Evolutionary conservation across 2,329 filamentous ascomycete genomes (phyloP), one percentile per base, ranked within the genome.

Genomic region (Verticillium longisporum): DNA sequence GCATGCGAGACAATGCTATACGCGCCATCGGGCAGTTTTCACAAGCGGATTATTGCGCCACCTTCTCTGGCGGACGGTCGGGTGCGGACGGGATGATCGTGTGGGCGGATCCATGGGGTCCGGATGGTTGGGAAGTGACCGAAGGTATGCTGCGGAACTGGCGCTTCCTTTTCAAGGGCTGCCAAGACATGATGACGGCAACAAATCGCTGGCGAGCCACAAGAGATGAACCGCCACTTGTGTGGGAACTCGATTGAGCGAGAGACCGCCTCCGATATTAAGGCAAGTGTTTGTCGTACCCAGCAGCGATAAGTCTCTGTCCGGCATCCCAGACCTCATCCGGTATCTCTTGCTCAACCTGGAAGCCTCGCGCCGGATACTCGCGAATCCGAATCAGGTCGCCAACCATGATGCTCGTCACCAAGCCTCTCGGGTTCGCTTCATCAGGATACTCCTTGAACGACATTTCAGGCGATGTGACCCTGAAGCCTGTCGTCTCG

Each of bases 321-420:
- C 71, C 73, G 9, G 78, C 78, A 55, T 71, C 70, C 77, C 77
- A 79, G 2, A 80, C 74, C 14, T 72, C 66, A 1, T 68, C 64
- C 0, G 78, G 76, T 36, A 79, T 78, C 3, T 74, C 69, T 66
- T 79, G 77, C 31, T 69, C 68, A 37, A 78, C 75, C 69, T 80
- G 77, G 61, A 77, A 80, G 3, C 77, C 77, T 58, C 66, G 73
- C 0, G 70, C 70, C 2, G 77, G 75, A 63, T 80, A 80, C 18
- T 78, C 75, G 3, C 68, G 70, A 41, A 80, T 76, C 1, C 78
- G 69, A 7, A 79, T 65, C 37, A 80, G 64, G 61, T 80, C 78
- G 1, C 78, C 78, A 0, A 80, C 75, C 69, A 78, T 77, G 63
- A 80, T 75, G 57, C 72, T 76, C 13, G 74, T 73, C 26, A 80